phyloP scores from a whole-genome alignment of 2,329 filamentous ascomycete species.

The Aspergillus spinulosporus region DNA sequence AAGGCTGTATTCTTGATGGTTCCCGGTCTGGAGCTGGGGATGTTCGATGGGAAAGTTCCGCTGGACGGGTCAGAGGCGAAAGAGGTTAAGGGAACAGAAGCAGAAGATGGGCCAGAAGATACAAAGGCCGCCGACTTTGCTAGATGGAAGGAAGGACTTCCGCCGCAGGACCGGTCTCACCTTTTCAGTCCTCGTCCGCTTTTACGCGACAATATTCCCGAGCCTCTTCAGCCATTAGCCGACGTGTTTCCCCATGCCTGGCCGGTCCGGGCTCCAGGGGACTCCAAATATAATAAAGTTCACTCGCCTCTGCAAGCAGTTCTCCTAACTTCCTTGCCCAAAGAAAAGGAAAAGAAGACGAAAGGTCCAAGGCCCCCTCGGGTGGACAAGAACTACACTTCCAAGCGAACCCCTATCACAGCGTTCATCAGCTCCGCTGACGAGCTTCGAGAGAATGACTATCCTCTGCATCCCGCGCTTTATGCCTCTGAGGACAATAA shows the following conservation, averaged over 20 bases:
- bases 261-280: slow-evolving; percentile 84
- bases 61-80: slow-evolving; percentile 30
- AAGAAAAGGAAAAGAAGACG: slow-evolving; percentile 66
- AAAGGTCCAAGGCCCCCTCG: slow-evolving; percentile 61
- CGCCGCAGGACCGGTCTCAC: slow-evolving; percentile 33
- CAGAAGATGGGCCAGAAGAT: slow-evolving; percentile 23
- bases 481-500: slow-evolving; percentile 60
- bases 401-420: slow-evolving; percentile 78
- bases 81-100: slow-evolving; percentile 5
- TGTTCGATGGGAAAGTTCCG: slow-evolving; percentile 69
- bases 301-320: slow-evolving; percentile 87
- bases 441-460: slow-evolving; percentile 81
- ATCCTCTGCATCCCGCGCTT: slow-evolving; percentile 76
- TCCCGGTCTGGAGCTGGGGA: slow-evolving; percentile 82
- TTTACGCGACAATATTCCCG: slow-evolving; percentile 38
- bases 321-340: slow-evolving; percentile 71
- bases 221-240: slow-evolving; percentile 65
- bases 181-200: slow-evolving; percentile 39
- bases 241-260: slow-evolving; percentile 85
- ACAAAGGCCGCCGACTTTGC: slow-evolving; percentile 34
- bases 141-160: slow-evolving; percentile 43
- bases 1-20: slow-evolving; percentile 91
- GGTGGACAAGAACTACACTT: slow-evolving; percentile 67
- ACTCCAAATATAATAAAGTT: slow-evolving; percentile 75
- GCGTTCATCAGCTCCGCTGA: slow-evolving; percentile 71